Evolutionary conservation across 2,329 filamentous ascomycete species (phyloP), one percentile per base, ranked within the genome.

Genomic region (Cadophora sp.): DNA sequence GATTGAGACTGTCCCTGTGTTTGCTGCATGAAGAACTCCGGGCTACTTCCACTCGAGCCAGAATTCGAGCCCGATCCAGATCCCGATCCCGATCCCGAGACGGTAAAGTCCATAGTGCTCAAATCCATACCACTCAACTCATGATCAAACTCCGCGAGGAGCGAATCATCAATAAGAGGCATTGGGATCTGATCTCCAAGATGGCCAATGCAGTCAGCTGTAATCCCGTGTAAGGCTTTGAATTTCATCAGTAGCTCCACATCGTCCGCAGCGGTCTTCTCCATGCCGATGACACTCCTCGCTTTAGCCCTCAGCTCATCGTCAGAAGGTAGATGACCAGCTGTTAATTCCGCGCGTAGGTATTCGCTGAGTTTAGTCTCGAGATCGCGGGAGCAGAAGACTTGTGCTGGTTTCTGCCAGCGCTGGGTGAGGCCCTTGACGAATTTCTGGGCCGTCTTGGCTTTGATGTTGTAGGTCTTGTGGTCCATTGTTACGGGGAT

Each of bases 331-430:
- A 86, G 80, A 5, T 71, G 73, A 2, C 80, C 81, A 0, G 75
- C 78, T 4, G 74, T 75, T 6, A 83, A 72, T 67, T 82, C 77
- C 1, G 76, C 73, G 36, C 80, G 77, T 6, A 86, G 84, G 69
- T 83, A 86, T 20, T 81, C 79, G 13, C 80, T 74, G 16, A 89
- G 78, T 1, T 83, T 85, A n/a, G 75, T 78, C 75, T 89, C 87
- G 24, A 89, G 80, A 72, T 88, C 85, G 7, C 84, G 80, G 20
- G 84, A 86, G 76, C 85, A 88, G 74, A 89, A 89, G 0, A 89
- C 80, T 9, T 76, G 76, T 0, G 84, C 83, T 0, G 84, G 84
- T 11, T 81, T 80, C 16, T 80, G 77, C 66, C 81, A 82, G 6
- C 82, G 79, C 9, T 77, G 80, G 0, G 79, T 36, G 43, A 86